Conservation (phyloP, 2,329 filamentous ascomycete species). For the Didymella lethalis region DNA sequence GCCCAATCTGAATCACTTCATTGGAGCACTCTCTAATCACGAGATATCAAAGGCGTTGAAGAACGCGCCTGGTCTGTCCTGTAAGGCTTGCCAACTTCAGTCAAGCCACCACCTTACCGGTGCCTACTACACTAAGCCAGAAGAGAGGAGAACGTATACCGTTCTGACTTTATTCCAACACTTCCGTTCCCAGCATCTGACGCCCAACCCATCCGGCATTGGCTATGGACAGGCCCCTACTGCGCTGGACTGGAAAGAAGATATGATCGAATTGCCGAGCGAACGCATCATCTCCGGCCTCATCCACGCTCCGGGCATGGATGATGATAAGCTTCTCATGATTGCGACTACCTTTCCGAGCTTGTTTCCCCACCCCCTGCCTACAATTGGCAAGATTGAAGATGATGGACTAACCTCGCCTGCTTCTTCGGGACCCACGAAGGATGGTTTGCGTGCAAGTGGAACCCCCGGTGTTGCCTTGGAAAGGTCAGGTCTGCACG, state of each 20-base stretch:
- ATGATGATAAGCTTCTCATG: constrained; percentile 62
- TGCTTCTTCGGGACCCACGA: constrained; percentile 44
- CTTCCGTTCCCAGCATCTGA: constrained; percentile 64
- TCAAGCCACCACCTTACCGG: constrained; percentile 39
- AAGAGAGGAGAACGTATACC: constrained; percentile 52
- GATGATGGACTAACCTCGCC: constrained; percentile 37
- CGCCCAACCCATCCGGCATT: constrained; percentile 30
- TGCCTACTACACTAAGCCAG: constrained; percentile 47
- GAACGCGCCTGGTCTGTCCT: constrained; percentile 55
- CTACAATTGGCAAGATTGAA: constrained; percentile 52
- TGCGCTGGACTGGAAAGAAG: constrained; percentile 63
- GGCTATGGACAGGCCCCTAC: constrained; percentile 33
- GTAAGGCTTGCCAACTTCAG: constrained; percentile 51
- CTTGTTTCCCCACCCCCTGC: constrained; percentile 54
- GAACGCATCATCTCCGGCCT: constrained; percentile 58
- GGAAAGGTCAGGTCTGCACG: constrained; percentile 33
- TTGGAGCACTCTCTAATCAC: constrained; percentile 54
- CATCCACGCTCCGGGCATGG: constrained; percentile 63
- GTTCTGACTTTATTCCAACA: constrained; percentile 67
- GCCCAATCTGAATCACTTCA: constrained; percentile 65
- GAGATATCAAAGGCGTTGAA: constrained; percentile 54
- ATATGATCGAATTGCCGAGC: constrained; percentile 69
- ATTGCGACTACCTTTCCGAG: constrained; percentile 61
- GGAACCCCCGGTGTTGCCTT: constrained; percentile 29
- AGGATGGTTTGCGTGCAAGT: constrained; percentile 30